These are phyloP conservation scores for Desmodesmus armatus DNA, from an alignment of 139 green algal genomes.

Conservation along the genomic window DNA sequence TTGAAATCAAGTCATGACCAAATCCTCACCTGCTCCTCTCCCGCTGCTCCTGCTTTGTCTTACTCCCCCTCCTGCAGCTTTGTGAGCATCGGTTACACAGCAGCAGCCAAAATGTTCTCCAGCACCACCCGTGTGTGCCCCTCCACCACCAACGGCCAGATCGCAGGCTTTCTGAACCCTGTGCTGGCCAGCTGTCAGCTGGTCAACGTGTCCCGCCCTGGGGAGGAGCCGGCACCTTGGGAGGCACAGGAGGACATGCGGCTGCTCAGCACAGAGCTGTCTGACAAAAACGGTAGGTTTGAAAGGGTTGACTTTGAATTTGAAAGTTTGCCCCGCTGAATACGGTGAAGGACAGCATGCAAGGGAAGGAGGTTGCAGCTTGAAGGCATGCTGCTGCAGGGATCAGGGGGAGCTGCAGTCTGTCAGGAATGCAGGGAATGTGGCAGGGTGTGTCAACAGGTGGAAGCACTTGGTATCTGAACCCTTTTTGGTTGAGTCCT, in stretches of 20 bases:
- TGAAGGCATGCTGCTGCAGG: no score
- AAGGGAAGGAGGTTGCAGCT: no score
- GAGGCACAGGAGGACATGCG: constrained; percentile 34
- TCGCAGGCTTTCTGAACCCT: constrained; percentile 40
- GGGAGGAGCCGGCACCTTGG: constrained; percentile 34
- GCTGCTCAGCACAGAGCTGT: constrained; percentile 14
- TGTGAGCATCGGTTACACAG: constrained; percentile 41
- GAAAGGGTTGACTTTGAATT: no score
- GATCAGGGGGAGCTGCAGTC: no score
- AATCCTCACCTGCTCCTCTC: not conserved
- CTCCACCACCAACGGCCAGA: constrained; percentile 8
- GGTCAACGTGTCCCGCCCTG: constrained; percentile 21
- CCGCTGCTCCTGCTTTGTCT: no score
- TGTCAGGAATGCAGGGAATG: no score
- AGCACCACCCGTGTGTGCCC: constrained; percentile 29
- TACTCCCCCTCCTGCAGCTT: constrained; percentile 32
- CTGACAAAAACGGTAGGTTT: constrained; percentile 25
- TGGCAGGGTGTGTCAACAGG: no score
- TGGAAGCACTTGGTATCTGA: no score
- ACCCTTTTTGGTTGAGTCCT: no score
- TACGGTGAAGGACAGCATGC: no score
- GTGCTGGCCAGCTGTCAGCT: constrained; percentile 44
- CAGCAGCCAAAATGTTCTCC: constrained; percentile 36
- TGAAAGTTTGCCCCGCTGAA: no score
- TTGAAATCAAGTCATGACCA: not conserved